Evolutionary conservation across 139 green algal species (phyloP), one percentile per base, ranked within the genome.

Genomic region (Nannochloris sp.): DNA sequence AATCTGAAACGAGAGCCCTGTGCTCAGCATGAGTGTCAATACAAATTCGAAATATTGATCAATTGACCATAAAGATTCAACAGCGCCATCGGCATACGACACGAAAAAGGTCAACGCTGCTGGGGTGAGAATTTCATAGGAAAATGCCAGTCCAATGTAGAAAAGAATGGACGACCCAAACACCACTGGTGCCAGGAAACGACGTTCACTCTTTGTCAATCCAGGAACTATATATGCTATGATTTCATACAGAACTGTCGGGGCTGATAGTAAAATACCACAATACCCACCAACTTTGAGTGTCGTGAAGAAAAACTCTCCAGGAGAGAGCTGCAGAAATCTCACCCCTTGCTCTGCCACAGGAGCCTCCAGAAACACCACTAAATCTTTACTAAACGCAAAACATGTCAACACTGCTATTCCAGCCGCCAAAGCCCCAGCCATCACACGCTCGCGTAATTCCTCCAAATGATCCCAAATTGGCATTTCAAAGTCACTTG

Each of bases 11-110:
- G 89, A 84, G 23, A 98, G 81, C 3, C 92, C 93, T 7, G 93
- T 99, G 62, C 69, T 86, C 25, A 98, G 84, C 84, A 99, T 91
- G 21, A 99, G 82, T 37, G 97, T 83, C 46, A 98, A 84, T 48
- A 99, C 91, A 80, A 99, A 99, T 78, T 97, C 85, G 79, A 98
- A 99, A 83, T 99, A 99, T 81, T 98, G 91, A 78, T 99, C 93
- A 67, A 99, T 99, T 60, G 86, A 96, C 93, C 93, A 99, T 25
- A 99, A 75, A 1, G 76, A 90, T 84, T 99, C 93, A 69, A 99
- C 93, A 5, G 94, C 93, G 12, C 91, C 92, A 43, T 96, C 88
- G 3, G 93, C 83, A 71, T 97, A 98, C 3, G 69, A 80, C 31
- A 98, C 87, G 50, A 98, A 98, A 78, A 98, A 98, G 61, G 88